phyloP scores from a whole-genome alignment of 441 rosid species.

The Euphorbia celastroides region DNA sequence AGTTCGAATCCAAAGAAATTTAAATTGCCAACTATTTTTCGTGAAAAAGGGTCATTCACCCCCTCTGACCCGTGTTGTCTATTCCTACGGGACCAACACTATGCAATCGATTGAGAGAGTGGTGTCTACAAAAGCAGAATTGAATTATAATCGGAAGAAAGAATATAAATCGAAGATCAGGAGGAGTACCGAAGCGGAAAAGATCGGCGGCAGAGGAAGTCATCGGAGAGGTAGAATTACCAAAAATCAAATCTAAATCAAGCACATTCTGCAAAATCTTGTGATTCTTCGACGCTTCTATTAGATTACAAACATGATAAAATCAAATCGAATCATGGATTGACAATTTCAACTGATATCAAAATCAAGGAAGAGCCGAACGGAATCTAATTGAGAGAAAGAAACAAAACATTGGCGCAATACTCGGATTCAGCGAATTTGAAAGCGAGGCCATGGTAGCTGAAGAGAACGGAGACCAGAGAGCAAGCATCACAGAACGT shows the following conservation, averaged over 20 bases:
- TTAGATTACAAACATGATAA: constrained; percentile 51
- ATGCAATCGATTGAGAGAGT: too few relatives aligned
- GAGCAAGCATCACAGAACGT: constrained; percentile 67
- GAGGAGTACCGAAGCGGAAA: constrained; percentile 74
- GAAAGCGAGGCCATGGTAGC: constrained; percentile 82
- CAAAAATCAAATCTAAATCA: constrained; percentile 60
- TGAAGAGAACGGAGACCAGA: constrained; percentile 68
- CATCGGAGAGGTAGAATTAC: constrained; percentile 50
- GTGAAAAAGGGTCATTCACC: too few relatives aligned
- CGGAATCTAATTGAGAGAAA: background rate
- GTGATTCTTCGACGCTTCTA: constrained; percentile 57
- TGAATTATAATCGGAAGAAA: too few relatives aligned
- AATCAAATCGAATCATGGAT: background rate
- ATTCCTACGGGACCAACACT: too few relatives aligned
- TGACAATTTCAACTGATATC: background rate
- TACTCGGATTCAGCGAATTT: constrained; percentile 88
- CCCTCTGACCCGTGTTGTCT: too few relatives aligned
- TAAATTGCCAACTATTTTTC: too few relatives aligned
- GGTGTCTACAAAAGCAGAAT: too few relatives aligned
- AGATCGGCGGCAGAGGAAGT: constrained; percentile 68
- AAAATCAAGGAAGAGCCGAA: background rate
- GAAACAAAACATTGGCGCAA: constrained; percentile 49
- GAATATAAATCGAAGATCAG: background rate
- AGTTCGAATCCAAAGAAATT: too few relatives aligned
- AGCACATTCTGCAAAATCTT: constrained; percentile 47